Conservation (phyloP, 2,329 filamentous ascomycete genomes). For the Fusarium phyllophilum region DNA sequence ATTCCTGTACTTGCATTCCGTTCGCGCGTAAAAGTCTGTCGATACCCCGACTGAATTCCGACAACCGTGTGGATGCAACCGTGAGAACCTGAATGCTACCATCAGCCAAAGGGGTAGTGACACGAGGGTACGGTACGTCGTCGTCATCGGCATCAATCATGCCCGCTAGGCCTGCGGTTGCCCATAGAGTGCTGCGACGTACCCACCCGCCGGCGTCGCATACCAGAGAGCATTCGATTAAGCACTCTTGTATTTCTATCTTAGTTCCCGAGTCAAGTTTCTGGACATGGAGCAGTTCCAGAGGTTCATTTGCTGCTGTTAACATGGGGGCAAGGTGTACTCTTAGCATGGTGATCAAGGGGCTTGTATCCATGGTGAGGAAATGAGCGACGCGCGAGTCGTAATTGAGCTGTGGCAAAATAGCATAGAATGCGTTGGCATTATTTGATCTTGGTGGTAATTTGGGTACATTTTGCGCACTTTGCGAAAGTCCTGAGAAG, state of each 20-base stretch:
- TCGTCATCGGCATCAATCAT: background rate
- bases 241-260: background rate
- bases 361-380: background rate
- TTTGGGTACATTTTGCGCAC: fast-evolving
- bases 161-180: background rate
- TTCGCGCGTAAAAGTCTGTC: background rate
- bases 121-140: background rate
- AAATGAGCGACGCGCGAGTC: background rate
- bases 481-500: background rate
- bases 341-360: background rate
- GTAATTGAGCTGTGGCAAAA: background rate
- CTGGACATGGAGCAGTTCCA: background rate
- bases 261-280: background rate
- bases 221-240: background rate
- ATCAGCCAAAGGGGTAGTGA: background rate
- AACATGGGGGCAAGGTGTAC: background rate
- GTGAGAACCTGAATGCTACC: background rate
- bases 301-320: background rate
- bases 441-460: background rate
- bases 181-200: background rate
- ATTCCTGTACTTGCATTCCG: background rate
- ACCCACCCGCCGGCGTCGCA: background rate
- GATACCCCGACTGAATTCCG: background rate
- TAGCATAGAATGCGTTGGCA: background rate
- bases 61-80: background rate